These are phyloP conservation scores for Clarireedia homoeocarpa DNA, from an alignment of 2,329 filamentous ascomycete species.

Conservation along the genomic window DNA sequence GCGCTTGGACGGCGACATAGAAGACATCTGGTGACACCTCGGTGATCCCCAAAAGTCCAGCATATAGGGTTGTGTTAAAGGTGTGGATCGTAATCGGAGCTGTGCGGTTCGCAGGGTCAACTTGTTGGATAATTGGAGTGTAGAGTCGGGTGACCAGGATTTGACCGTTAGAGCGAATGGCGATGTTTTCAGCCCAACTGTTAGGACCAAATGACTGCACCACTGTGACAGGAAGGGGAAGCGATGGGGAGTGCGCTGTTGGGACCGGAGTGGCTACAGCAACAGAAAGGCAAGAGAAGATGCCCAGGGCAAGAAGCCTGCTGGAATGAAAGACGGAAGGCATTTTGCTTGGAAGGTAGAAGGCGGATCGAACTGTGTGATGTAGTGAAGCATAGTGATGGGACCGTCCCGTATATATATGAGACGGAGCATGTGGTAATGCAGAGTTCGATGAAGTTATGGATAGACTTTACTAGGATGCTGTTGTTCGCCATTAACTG, in stretches of 20 bases:
- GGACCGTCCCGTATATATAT: no score
- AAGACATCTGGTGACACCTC: slow-evolving; percentile 28
- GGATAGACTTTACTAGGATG: not conserved
- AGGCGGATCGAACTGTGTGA: not conserved
- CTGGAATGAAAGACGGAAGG: not conserved
- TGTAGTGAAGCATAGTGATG: not conserved
- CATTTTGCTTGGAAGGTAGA: not conserved
- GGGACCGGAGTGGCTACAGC: not conserved
- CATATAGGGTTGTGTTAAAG: slow-evolving; percentile 24
- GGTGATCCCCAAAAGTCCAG: slow-evolving; percentile 20
- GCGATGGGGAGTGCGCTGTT: not conserved
- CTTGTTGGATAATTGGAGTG: slow-evolving; percentile 27
- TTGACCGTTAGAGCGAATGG: slow-evolving; percentile 30
- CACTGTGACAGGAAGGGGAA: slow-evolving; percentile 12
- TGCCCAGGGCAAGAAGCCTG: not conserved
- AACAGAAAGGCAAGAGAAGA: not conserved
- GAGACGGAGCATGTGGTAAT: no score
- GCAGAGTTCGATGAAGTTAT: not conserved
- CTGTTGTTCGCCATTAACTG: not conserved
- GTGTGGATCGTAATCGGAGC: slow-evolving; percentile 20
- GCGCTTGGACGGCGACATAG: slow-evolving; percentile 17
- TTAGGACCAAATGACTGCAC: slow-evolving; percentile 3
- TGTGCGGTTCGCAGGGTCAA: slow-evolving; percentile 24
- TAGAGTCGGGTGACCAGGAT: slow-evolving; percentile 29
- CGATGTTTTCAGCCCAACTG: slow-evolving; percentile 31